phyloP scores from a whole-genome alignment of 768 basidiomycete species.

The Cystofilobasidium capitatum region DNA sequence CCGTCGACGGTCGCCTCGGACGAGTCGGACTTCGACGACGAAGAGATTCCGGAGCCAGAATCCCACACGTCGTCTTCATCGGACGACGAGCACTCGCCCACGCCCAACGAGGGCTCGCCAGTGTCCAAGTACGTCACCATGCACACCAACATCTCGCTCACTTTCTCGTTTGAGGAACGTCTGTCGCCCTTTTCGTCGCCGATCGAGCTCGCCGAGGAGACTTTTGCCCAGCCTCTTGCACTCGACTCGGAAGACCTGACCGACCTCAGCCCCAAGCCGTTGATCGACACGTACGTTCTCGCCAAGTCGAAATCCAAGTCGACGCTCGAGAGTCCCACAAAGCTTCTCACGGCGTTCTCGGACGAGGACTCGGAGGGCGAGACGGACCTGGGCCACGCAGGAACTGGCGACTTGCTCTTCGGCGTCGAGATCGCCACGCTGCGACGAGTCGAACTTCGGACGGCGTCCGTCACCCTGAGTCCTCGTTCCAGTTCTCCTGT shows the following conservation, averaged over 20 bases:
- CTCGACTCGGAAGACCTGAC: background rate
- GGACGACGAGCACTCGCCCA: background rate
- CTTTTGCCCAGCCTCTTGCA: background rate
- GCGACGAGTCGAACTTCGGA: background rate
- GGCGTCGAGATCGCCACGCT: background rate
- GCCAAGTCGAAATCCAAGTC: background rate
- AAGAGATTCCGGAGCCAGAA: too few species aligned
- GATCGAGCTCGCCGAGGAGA: background rate
- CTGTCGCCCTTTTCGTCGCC: background rate
- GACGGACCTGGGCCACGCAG: background rate
- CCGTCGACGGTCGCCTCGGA: background rate
- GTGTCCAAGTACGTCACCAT: background rate
- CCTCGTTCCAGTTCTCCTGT: background rate
- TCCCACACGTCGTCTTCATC: background rate
- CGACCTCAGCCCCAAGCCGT: background rate
- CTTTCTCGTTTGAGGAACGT: constrained; percentile 4
- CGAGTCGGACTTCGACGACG: background rate
- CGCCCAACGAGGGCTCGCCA: background rate
- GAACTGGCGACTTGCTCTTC: background rate
- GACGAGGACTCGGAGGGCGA: background rate
- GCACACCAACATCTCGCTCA: background rate
- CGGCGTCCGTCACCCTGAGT: background rate
- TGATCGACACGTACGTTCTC: background rate
- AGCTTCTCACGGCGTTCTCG: background rate
- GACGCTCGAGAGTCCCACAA: background rate